phyloP scores from a whole-genome alignment of 345 rosid genomes.

The Citrus sinensis region DNA sequence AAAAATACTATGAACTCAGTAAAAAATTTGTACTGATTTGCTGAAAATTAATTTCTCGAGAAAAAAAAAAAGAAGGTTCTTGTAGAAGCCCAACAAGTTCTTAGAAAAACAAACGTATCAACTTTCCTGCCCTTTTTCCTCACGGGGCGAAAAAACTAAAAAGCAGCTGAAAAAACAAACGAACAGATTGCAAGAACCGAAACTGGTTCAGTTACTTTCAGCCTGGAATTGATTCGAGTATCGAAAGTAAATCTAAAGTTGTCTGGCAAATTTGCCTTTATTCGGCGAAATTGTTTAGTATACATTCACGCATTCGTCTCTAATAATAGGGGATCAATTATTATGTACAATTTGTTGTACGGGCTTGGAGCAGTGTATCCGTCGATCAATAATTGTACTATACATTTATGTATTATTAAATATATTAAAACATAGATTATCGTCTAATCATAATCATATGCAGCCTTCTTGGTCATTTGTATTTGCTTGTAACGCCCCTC shows the following conservation, averaged over 20 bases:
- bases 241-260: neutral
- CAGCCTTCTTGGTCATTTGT: neutral
- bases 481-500: neutral
- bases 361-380: neutral
- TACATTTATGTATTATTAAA: neutral
- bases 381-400: neutral
- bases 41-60: no score
- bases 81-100: neutral
- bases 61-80: no score
- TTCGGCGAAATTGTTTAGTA: neutral
- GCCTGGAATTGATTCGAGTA: neutral
- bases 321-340: neutral
- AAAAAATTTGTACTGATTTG: no score
- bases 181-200: neutral
- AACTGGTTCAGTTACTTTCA: neutral
- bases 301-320: neutral
- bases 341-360: constrained; percentile 6
- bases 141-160: no score
- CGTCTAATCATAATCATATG: neutral
- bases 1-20: no score
- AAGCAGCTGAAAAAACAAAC: neutral
- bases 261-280: neutral
- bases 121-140: neutral
- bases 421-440: neutral
- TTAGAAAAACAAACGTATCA: neutral